These are phyloP conservation scores for Singerocomus inundabilis DNA, from an alignment of 1,284 basidiomycete species.

Conservation along the genomic window DNA sequence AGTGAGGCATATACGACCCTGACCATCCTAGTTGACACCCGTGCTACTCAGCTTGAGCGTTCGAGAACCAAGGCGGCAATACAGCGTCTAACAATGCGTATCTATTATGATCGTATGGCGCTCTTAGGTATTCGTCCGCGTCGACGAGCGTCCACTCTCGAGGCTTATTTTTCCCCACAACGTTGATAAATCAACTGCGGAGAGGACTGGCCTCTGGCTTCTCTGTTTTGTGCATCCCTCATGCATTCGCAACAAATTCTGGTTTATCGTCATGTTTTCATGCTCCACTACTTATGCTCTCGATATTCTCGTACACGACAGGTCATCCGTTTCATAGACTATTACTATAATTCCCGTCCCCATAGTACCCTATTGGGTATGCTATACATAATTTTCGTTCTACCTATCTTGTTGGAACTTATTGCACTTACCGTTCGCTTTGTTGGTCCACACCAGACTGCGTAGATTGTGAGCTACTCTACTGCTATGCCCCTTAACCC, in stretches of 20 bases:
- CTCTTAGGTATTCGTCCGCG: constrained; percentile 26
- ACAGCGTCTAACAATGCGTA: constrained; percentile 59
- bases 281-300: background rate
- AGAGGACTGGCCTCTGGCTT: background rate
- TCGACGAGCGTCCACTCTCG: constrained; percentile 27
- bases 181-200: constrained; percentile 8
- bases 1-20: background rate
- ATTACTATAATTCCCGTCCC: background rate
- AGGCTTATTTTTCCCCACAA: constrained; percentile 33
- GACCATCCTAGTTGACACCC: constrained; percentile 54
- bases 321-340: background rate
- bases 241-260: background rate
- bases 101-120: constrained; percentile 56
- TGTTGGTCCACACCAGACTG: background rate
- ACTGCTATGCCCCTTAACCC: too few relatives aligned
- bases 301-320: background rate
- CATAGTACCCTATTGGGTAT: constrained; percentile 1
- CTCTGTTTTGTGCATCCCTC: background rate
- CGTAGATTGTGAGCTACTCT: background rate
- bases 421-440: background rate
- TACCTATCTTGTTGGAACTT: background rate
- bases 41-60: constrained; percentile 69
- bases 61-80: constrained; percentile 65
- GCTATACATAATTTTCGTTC: constrained; percentile 14
- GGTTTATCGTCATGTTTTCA: background rate